Evolutionary conservation across 2,329 filamentous ascomycete species (phyloP), one percentile per base, ranked within the genome.

Genomic region (Curvularia spicifera): DNA sequence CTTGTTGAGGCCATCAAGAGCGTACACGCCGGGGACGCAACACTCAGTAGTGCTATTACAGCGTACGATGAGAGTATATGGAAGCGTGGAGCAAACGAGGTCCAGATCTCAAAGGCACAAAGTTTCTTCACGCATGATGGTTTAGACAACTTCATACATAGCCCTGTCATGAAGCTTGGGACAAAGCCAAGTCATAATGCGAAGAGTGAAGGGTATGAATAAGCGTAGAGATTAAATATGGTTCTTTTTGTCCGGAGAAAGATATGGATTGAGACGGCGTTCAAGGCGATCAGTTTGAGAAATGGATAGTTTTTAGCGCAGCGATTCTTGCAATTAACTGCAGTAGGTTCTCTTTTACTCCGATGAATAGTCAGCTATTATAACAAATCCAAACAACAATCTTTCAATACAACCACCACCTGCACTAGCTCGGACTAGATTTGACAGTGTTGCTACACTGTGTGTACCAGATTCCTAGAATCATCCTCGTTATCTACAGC

Each of bases 51-150:
- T 8, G 71, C 71, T 0, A 57, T 75, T 20, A 57, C 62, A 4
- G 59, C 57, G 10, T 75, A 75, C 26, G 71, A 74, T 24, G 57
- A 67, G 22, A 71, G 63, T 10, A 68, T 73, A 1, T 58, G 70
- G 57, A 68, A 68, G 22, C 60, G 72, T 15, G 72, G 71, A 7
- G 60, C 63, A 29, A 65, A 73, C 28, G 71, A 74, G 45, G 71
- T 74, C 0, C 71, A 74, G 28, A 73, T 75, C 4, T 71, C 66
- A 0, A 75, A 75, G 49, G 60, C 62, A 2, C 70, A 73, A 47
- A 72, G 69, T 0, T 72, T 74, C 48, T 74, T 69, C 35, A 74
- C 71, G 6, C 71, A 74, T 53, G 70, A 75, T 58, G 63, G 60
- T 1, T 69, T 71, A 57, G 67, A 67, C 0, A 69, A 71, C 5